These are phyloP conservation scores for Talaromyces ruber DNA, from an alignment of 495 filamentous ascomycete species.

Conservation along the genomic window DNA sequence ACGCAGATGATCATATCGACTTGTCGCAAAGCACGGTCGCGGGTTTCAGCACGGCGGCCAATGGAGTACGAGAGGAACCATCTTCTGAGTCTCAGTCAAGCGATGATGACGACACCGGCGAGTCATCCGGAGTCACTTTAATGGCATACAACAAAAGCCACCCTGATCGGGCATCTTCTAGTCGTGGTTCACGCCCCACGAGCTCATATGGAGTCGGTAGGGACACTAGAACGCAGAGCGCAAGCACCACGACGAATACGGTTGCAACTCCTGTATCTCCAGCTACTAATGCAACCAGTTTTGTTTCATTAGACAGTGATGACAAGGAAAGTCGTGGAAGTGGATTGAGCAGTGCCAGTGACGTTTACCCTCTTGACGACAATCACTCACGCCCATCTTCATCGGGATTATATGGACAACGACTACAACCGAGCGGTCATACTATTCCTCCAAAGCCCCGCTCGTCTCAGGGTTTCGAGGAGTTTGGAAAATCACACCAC, in stretches of 20 bases:
- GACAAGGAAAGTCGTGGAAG: conserved; percentile 27
- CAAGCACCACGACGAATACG: conserved; percentile 35
- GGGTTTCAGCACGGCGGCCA: not conserved
- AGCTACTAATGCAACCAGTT: conserved; percentile 43
- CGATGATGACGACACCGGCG: conserved; percentile 4
- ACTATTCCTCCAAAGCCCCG: conserved; percentile 12
- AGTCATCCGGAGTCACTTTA: conserved; percentile 12
- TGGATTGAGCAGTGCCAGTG: conserved; percentile 15
- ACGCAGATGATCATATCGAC: not conserved
- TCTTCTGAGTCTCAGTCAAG: not conserved
- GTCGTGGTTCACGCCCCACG: conserved; percentile 25
- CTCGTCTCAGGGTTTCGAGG: conserved; percentile 17
- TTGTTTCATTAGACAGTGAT: conserved; percentile 40
- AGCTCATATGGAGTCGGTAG: conserved; percentile 34
- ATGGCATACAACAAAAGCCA: conserved; percentile 27
- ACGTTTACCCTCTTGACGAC: conserved; percentile 10
- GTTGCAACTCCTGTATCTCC: conserved; percentile 37
- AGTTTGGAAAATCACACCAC: conserved; percentile 18
- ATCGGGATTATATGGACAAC: conserved; percentile 17
- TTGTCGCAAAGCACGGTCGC: not conserved
- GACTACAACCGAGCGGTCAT: conserved; percentile 11
- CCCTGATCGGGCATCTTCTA: conserved; percentile 17
- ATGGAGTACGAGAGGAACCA: not conserved
- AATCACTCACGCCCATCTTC: conserved; percentile 23
- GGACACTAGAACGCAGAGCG: conserved; percentile 32